Evolutionary conservation across 2,329 filamentous ascomycete species (phyloP).

Genomic region (Trichoderma simmonsii): DNA sequence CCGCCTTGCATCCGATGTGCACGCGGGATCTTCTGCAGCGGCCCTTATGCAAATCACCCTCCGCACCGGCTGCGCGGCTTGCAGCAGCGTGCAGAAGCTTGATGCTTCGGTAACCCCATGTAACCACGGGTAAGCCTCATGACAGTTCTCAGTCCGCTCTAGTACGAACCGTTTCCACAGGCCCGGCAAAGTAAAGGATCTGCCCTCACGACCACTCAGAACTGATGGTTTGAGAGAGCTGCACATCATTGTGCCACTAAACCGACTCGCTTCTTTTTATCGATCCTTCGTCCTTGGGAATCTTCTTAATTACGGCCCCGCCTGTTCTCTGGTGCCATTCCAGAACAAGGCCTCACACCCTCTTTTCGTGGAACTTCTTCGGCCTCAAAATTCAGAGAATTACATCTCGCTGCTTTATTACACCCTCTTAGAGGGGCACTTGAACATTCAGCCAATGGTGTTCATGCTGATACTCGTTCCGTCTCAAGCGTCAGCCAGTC

Average conservation of each 20-base stretch:
- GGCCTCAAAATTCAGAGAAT: not conserved
- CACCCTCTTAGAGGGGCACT: not conserved
- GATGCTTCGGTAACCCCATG: slow-evolving; percentile 6
- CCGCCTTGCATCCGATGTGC: slow-evolving; percentile 13
- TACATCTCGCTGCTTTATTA: not conserved
- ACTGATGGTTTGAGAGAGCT: not conserved
- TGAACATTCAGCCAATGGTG: not conserved
- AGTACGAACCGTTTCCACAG: not conserved
- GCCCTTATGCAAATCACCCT: slow-evolving; percentile 18
- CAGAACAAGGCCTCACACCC: slow-evolving; percentile 1
- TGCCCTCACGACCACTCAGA: not conserved
- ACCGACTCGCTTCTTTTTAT: slow-evolving; percentile 2
- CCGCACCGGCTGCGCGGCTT: slow-evolving; percentile 9
- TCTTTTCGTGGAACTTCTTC: slow-evolving; percentile 13
- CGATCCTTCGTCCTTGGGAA: not conserved
- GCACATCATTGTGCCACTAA: slow-evolving; percentile 1
- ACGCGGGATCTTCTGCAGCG: slow-evolving; percentile 15
- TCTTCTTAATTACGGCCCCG: not conserved
- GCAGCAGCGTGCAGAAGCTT: slow-evolving; percentile 16
- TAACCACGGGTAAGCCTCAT: slow-evolving; percentile 16
- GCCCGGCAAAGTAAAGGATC: not conserved
- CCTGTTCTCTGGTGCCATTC: not conserved
- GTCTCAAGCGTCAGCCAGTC: not conserved
- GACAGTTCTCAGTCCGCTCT: not conserved
- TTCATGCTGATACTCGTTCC: not conserved